phyloP scores from a whole-genome alignment of 169 alveolate species.

The Neospora caninum region DNA sequence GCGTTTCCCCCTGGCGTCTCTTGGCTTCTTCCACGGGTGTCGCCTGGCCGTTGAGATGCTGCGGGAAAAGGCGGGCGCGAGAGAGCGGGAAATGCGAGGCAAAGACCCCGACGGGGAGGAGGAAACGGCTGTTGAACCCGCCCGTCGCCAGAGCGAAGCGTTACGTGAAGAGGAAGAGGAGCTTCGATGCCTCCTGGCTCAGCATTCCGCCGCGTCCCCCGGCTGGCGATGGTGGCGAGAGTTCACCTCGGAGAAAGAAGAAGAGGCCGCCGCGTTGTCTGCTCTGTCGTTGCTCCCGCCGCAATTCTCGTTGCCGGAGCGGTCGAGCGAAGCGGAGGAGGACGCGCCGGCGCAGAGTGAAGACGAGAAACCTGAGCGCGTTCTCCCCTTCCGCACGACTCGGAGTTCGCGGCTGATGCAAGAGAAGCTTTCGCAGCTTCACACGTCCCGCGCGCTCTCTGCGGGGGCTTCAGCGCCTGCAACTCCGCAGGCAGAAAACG shows the following conservation, averaged over 20 bases:
- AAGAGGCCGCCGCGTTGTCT: background rate
- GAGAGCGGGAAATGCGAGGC: background rate
- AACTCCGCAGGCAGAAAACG: background rate
- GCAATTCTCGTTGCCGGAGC: background rate
- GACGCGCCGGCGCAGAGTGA: background rate
- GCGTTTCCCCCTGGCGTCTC: background rate
- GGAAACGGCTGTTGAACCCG: background rate
- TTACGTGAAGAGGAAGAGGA: background rate
- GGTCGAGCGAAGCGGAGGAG: background rate
- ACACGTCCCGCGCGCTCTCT: background rate
- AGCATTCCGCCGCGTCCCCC: background rate
- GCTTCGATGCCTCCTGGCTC: constrained; percentile 9
- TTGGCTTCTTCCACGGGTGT: background rate
- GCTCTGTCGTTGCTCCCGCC: background rate
- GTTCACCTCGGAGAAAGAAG: background rate
- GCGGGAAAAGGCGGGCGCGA: background rate
- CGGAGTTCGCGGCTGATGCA: background rate
- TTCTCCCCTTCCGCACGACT: background rate
- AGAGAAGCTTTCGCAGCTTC: background rate
- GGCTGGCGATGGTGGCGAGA: background rate
- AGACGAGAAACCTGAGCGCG: constrained; percentile 16
- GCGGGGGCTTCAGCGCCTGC: background rate
- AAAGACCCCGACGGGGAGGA: background rate
- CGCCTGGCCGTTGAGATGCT: constrained; percentile 3
- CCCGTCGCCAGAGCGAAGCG: background rate